Evolutionary conservation across 2,329 filamentous ascomycete genomes (phyloP), one percentile per base, ranked within the genome.

Genomic region (Endothia cerciana): DNA sequence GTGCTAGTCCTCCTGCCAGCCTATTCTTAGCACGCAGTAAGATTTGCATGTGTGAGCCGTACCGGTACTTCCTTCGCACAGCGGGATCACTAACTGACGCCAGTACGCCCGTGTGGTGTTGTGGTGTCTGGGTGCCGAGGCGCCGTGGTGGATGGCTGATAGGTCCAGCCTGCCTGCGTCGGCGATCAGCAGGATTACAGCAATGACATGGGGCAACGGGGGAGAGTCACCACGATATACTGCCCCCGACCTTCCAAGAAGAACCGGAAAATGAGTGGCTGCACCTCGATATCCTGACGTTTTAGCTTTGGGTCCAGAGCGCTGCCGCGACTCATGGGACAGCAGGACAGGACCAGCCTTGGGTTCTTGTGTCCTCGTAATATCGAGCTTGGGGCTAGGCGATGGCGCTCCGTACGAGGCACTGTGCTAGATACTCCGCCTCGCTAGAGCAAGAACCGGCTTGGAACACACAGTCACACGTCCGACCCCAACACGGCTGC

Each of bases 21-120:
- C 45, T 62, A 62, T 55, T 62, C 60, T 62, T 62, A 55, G 45
- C 47, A 62, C 41, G 45, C 17, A 33, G 60, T 62, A 17, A 62
- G 60, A 53, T 30, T 62, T 53, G 45, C 59, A 61, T 45, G 11
- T 60, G 25, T n/a, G n/a, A n/a, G n/a, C n/a, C n/a, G n/a, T 45
- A 60, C 56, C 10, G n/a, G 19, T 30, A 28, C 57, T 57, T 25
- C n/a, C 33, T 30, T n/a, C n/a, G 55, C 40, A 36, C 33, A 15
- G 55, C 55, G 33, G 13, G n/a, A 36, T 40, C 45, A 49, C 4
- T 49, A 49, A n/a, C n/a, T n/a, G n/a, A n/a, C 45, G 22, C 45
- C 22, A 49, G 45, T 49, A 49, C 22, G 45, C 45, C 45, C 45
- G 45, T 49, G 13, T 55, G 49, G 49, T 33, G 25, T 51, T 51